Base-by-base conservation (phyloP, 1,284 basidiomycete genomes). In the Cryptococcus depauperatus region DNA sequence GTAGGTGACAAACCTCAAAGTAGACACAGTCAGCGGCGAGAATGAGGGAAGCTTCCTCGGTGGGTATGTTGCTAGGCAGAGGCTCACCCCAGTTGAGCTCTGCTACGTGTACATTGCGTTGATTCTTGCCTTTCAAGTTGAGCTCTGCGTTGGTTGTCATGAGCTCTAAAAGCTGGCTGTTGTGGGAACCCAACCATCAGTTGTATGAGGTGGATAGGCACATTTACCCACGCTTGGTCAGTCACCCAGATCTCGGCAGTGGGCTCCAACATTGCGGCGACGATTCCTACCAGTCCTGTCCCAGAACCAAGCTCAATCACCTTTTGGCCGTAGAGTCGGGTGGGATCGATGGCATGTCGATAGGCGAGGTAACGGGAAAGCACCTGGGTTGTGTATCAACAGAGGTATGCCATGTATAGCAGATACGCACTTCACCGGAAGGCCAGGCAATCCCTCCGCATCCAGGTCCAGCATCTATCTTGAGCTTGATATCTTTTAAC, bases 401-500 rank as follows among this genome's bases (percentile, higher is more conserved):
- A 25, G 23, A 26, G 7, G 23, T 22, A 5, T 25, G 23, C 37
- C n/a, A 16, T n/a, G 23, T 9, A 35, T 30, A 34, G 22, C 23
- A 33, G 27, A 40, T 3, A 61, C 75, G 52, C 52, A 90, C 89
- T 77, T 91, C 81, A 52, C 89, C 90, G 11, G 90, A 85, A 4
- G 87, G 88, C 90, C 90, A 95, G 10, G 88, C 82, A 38, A 90
- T 79, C 0, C 90, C 90, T 13, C 90, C 90, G 64, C 91, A 95
- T 3, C 90, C 90, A 19, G 83, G 84, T 33, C 80, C 77, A 25
- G 86, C 81, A 62, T 91, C 86, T 3, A 89, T 76, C 25, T 64
- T 58, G 13, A 75, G 55, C 38, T 66, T 60, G 37, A 68, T 59
- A 11, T 58, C 54, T 19, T 21, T 29, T 10, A 64, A 40, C 7